These are phyloP conservation scores for Blastocrithidia nonstop DNA, from an alignment of 208 protist genomes.

Conservation along the genomic window DNA sequence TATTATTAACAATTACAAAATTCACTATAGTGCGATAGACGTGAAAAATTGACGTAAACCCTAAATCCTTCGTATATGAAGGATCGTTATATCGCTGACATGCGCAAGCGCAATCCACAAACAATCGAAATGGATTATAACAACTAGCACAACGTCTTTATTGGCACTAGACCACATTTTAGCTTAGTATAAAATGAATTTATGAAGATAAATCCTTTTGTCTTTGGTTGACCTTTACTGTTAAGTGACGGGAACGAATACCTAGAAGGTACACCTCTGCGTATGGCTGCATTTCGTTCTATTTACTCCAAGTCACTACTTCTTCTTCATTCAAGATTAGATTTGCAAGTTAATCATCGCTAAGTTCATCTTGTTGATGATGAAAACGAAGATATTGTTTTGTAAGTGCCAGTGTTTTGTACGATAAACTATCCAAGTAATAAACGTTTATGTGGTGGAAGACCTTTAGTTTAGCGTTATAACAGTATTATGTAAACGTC, in stretches of 20 bases:
- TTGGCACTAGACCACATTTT: slow-evolving; percentile 72
- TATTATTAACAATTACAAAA: slow-evolving; percentile 82
- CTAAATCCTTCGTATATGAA: slow-evolving; percentile 67
- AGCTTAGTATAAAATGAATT: slow-evolving; percentile 58
- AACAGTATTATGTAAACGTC: slow-evolving; percentile 79
- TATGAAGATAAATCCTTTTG: slow-evolving; percentile 84
- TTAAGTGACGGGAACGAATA: slow-evolving; percentile 78
- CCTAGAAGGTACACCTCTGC: slow-evolving; percentile 60
- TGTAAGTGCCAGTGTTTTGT: slow-evolving; percentile 83
- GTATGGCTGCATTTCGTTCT: slow-evolving; percentile 75
- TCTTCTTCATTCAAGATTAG: slow-evolving; percentile 67
- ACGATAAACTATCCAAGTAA: slow-evolving; percentile 79
- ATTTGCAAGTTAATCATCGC: slow-evolving; percentile 76
- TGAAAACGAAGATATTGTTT: slow-evolving; percentile 48
- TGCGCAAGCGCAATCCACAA: slow-evolving; percentile 68
- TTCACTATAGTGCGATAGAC: slow-evolving; percentile 48
- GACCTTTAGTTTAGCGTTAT: slow-evolving; percentile 73
- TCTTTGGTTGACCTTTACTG: slow-evolving; percentile 86
- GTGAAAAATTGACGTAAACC: slow-evolving; percentile 48
- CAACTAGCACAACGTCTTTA: slow-evolving; percentile 65
- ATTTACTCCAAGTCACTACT: slow-evolving; percentile 82
- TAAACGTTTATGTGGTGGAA: slow-evolving; percentile 68
- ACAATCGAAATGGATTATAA: slow-evolving; percentile 73
- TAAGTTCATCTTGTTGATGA: slow-evolving; percentile 40
- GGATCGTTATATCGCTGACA: slow-evolving; percentile 78